Evolutionary conservation across 2,329 filamentous ascomycete species (phyloP).

Genomic region (Aurifilum marmelostoma): DNA sequence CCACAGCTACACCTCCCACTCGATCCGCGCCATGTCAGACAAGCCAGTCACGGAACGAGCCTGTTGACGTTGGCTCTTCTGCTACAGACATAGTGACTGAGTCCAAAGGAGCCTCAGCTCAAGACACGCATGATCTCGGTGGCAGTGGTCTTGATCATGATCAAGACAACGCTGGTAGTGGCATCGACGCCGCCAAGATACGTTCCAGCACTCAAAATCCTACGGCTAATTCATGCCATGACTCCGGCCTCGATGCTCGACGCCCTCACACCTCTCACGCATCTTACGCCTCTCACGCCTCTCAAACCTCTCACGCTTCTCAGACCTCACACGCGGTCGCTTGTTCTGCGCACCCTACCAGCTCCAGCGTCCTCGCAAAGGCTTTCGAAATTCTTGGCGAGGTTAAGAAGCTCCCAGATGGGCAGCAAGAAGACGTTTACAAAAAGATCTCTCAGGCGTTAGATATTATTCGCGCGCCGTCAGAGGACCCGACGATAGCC

Average conservation of each 20-base stretch:
- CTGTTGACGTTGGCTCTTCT: background rate
- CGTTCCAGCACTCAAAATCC: too few relatives aligned
- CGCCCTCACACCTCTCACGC: background rate
- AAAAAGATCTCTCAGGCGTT: background rate
- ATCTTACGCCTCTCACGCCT: too few relatives aligned
- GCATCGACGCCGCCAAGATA: background rate
- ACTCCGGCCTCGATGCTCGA: background rate
- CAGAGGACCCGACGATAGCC: too few relatives aligned
- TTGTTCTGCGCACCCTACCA: background rate
- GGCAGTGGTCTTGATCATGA: background rate
- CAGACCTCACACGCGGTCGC: background rate
- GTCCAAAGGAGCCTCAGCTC: background rate
- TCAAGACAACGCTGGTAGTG: background rate
- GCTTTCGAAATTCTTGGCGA: conserved; percentile 16
- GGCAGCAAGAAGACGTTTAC: background rate
- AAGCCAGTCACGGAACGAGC: background rate
- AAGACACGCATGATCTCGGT: background rate
- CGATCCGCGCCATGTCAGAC: background rate
- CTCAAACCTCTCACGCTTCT: background rate
- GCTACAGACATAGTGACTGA: background rate
- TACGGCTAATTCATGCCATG: background rate
- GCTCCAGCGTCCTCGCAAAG: background rate
- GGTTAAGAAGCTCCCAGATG: background rate
- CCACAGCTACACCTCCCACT: background rate
- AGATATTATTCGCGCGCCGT: background rate